These are phyloP conservation scores for Staphylotrichum longicolle DNA, from an alignment of 495 filamentous ascomycete species.

Conservation along the genomic window DNA sequence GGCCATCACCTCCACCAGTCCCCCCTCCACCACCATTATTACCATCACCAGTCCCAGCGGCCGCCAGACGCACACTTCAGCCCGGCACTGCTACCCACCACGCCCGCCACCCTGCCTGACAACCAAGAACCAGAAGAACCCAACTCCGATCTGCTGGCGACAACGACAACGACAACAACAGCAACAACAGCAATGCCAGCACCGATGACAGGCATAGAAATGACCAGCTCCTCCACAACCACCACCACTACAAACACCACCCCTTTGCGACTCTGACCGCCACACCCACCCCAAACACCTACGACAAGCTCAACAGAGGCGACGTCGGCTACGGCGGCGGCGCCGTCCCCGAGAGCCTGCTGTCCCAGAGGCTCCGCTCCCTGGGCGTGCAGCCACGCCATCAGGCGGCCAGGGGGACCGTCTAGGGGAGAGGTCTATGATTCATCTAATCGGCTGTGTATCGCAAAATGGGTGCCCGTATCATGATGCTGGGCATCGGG, in stretches of 20 bases:
- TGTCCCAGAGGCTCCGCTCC: slow-evolving; percentile 46
- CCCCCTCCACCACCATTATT: slow-evolving; percentile 13
- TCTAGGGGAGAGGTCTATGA: no score
- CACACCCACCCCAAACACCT: not conserved
- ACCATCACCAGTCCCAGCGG: not conserved
- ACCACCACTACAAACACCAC: not conserved
- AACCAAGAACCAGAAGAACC: not conserved
- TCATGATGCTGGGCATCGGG: no score
- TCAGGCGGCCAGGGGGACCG: not conserved
- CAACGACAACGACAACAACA: not conserved
- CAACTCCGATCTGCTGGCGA: not conserved
- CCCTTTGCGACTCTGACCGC: not conserved
- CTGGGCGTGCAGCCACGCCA: slow-evolving; percentile 34
- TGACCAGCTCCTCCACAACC: not conserved
- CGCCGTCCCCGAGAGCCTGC: slow-evolving; percentile 39
- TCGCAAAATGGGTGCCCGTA: no score
- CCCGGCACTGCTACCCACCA: not conserved
- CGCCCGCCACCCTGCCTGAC: not conserved
- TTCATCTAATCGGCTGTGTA: no score
- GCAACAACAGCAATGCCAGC: not conserved
- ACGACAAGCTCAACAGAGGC: slow-evolving; percentile 49
- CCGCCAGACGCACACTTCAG: not conserved
- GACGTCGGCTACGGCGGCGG: slow-evolving; percentile 67
- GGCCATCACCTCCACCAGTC: not conserved
- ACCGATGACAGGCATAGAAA: slow-evolving; percentile 5